These are phyloP conservation scores for Astrothelium macrocarpum DNA, from an alignment of 495 filamentous ascomycete genomes.

Conservation along the genomic window DNA sequence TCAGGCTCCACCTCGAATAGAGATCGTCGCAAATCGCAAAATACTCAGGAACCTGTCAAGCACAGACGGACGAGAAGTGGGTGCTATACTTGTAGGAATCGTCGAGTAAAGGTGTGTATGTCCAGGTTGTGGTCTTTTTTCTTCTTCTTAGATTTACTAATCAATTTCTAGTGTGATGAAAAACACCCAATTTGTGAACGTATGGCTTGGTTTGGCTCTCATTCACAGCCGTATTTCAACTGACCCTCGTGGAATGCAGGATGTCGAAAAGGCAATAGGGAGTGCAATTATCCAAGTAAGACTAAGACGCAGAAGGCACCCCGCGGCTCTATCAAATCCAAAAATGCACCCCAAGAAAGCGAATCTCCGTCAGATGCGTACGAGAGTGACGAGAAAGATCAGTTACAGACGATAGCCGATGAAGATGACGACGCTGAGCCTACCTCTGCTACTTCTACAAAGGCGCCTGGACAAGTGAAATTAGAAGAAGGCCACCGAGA, in stretches of 20 bases:
- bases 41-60: conserved; percentile 62
- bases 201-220: conserved; percentile 24
- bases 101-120: conserved; percentile 80
- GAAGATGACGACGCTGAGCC: conserved; percentile 46
- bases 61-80: conserved; percentile 88
- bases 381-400: conserved; percentile 42
- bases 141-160: conserved; percentile 9
- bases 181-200: conserved; percentile 77
- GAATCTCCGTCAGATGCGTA: conserved; percentile 46
- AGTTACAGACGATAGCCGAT: conserved; percentile 54
- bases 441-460: conserved; percentile 12
- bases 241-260: conserved; percentile 36
- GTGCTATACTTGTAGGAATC: conserved; percentile 84
- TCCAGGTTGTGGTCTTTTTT: conserved; percentile 9
- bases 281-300: conserved; percentile 72
- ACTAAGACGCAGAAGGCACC: conserved; percentile 37
- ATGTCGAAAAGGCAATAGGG: conserved; percentile 75
- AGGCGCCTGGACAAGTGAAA: neutral
- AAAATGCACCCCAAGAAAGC: conserved; percentile 35
- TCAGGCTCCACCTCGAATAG: neutral
- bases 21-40: neutral
- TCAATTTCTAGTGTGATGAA: conserved; percentile 64
- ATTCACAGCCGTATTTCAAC: neutral
- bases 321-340: conserved; percentile 28
- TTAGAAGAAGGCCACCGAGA: conserved; percentile 22